Evolutionary conservation across 2,329 filamentous ascomycete species (phyloP).

Genomic region (Scedosporium boydii): DNA sequence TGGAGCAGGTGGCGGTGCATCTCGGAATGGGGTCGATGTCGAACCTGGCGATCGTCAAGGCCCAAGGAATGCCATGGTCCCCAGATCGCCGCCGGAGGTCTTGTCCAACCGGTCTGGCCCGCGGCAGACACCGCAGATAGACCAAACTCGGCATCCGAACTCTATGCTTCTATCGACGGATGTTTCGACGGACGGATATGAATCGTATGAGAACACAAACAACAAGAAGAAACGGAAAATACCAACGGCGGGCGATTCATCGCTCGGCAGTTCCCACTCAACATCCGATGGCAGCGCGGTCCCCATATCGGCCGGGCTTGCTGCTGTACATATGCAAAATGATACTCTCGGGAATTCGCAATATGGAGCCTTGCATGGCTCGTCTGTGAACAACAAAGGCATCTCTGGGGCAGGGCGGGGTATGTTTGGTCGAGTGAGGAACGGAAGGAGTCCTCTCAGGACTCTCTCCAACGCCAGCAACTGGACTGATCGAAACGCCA

Average conservation of each 20-base stretch:
- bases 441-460: constrained; percentile 52
- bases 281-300: constrained; percentile 1
- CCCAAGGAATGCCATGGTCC: constrained; percentile 29
- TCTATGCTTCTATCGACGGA: constrained; percentile 53
- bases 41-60: constrained; percentile 55
- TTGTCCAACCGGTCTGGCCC: constrained; percentile 11
- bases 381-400: constrained; percentile 40
- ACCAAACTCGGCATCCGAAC: not conserved
- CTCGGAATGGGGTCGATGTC: constrained; percentile 31
- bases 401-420: constrained; percentile 81
- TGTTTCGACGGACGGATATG: constrained; percentile 77
- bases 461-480: constrained; percentile 35
- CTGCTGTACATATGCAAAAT: not conserved
- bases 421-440: constrained; percentile 61
- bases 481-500: constrained; percentile 41
- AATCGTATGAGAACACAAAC: constrained; percentile 96
- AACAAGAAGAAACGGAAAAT: constrained; percentile 99
- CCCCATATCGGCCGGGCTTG: not conserved
- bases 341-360: not conserved
- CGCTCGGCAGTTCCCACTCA: constrained; percentile 5
- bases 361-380: constrained; percentile 16
- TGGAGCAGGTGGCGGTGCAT: not conserved
- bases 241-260: constrained; percentile 68
- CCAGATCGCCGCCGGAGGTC: constrained; percentile 37
- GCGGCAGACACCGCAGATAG: not conserved